Percentiles rank a stretch among this genome's conserved stretches.
These are phyloP conservation scores for Cordyceps militaris DNA, from an alignment of 2,329 filamentous ascomycete genomes.

Conservation along the genomic window DNA sequence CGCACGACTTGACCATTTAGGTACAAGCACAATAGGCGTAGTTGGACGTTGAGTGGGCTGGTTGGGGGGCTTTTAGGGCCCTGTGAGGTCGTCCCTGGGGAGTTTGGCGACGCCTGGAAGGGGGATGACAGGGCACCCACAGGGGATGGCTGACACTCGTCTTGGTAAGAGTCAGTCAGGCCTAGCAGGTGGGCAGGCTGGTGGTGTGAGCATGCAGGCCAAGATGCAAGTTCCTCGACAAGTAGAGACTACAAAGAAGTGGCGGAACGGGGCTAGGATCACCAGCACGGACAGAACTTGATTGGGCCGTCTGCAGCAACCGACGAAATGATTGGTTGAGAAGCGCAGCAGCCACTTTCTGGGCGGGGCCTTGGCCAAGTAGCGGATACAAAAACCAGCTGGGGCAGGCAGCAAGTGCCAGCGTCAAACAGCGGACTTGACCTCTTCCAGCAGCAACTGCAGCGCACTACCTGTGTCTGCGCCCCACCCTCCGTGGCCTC, in stretches of 20 bases:
- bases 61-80: neutral
- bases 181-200: too few species aligned
- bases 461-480: neutral
- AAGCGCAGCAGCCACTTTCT: neutral
- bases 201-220: too few species aligned
- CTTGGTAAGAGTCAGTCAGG: neutral
- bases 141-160: neutral
- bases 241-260: neutral
- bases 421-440: neutral
- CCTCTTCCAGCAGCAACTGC: neutral
- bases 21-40: neutral
- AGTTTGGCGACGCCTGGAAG: neutral
- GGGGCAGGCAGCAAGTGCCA: too few species aligned
- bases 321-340: neutral
- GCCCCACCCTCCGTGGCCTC: conserved; percentile 1
- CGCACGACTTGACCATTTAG: neutral
- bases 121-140: neutral
- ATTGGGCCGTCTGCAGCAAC: neutral
- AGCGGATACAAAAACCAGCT: neutral
- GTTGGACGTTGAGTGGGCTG: neutral
- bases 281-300: neutral
- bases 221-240: neutral
- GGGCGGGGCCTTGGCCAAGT: neutral
- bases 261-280: neutral
- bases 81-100: neutral